Evolutionary conservation across 352 stramenopile genomes (phyloP).

Genomic region (Blastocystis sp.): DNA sequence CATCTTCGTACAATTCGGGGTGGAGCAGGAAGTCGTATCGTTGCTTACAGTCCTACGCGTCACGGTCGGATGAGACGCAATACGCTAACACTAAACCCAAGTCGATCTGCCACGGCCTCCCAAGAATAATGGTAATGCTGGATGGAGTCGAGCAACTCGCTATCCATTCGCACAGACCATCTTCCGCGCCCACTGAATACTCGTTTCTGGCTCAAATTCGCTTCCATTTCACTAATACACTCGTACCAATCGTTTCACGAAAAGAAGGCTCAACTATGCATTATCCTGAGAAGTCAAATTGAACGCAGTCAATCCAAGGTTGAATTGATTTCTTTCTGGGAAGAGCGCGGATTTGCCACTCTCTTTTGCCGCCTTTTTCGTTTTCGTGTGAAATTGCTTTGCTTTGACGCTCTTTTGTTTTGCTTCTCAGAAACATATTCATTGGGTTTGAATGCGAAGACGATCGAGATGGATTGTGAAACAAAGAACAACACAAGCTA

Average conservation of each 20-base stretch:
- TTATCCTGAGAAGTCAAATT: neutral
- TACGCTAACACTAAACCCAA: constrained; percentile 13
- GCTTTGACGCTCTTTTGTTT: too few species aligned
- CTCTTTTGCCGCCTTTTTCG: neutral
- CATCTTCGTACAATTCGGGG: neutral
- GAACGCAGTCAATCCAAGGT: neutral
- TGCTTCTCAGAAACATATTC: too few species aligned
- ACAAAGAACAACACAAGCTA: too few species aligned
- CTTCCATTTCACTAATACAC: constrained; percentile 2
- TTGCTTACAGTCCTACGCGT: constrained; percentile 47
- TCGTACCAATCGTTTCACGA: neutral
- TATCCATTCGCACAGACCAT: constrained; percentile 42
- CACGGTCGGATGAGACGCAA: neutral
- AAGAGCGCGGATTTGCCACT: neutral
- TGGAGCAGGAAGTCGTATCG: constrained; percentile 46
- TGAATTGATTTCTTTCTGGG: neutral
- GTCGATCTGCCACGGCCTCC: neutral
- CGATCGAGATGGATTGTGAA: too few species aligned
- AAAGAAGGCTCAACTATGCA: neutral
- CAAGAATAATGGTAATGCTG: neutral
- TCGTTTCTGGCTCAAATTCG: neutral
- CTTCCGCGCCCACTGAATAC: neutral
- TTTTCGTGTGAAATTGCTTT: neutral
- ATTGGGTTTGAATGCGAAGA: too few species aligned
- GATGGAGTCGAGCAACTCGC: constrained; percentile 22